These are phyloP conservation scores for Xylaria scruposa DNA, from an alignment of 495 filamentous ascomycete genomes.

Conservation along the genomic window DNA sequence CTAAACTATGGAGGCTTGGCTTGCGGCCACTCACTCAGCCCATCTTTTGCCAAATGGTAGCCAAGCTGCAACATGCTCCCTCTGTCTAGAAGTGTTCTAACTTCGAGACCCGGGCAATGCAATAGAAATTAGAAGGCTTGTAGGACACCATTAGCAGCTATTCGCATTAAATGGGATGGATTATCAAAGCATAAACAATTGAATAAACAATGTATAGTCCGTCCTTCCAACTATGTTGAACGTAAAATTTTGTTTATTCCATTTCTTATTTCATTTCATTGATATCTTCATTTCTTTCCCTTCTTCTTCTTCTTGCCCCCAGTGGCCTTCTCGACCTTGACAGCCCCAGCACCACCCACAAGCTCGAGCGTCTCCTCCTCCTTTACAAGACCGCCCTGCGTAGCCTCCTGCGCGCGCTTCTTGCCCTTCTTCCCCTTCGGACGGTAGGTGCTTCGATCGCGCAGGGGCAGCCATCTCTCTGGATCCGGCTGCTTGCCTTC, in stretches of 20 bases:
- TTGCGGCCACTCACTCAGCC: too few relatives aligned
- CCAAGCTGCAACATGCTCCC: too few relatives aligned
- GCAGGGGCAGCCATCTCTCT: conserved; percentile 90
- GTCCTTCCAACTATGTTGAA: not conserved
- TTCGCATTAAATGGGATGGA: not conserved
- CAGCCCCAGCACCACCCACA: conserved; percentile 65
- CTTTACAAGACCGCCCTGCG: conserved; percentile 80
- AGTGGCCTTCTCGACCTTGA: conserved; percentile 62
- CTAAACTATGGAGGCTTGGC: too few relatives aligned
- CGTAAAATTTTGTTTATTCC: conserved; percentile 18
- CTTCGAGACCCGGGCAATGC: too few relatives aligned
- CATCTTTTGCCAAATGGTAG: too few relatives aligned
- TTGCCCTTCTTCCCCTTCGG: conserved; percentile 93
- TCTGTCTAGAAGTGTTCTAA: too few relatives aligned
- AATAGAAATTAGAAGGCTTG: not conserved
- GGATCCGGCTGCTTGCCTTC: conserved; percentile 78
- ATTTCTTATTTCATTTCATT: too few relatives aligned
- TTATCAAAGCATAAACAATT: not conserved
- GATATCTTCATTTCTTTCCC: conserved; percentile 62
- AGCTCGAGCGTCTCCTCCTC: conserved; percentile 71
- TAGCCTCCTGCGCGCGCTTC: conserved; percentile 75
- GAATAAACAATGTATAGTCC: not conserved
- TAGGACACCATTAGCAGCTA: not conserved
- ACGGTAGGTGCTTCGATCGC: conserved; percentile 84
- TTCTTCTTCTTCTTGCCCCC: conserved; percentile 78